These are phyloP conservation scores for Kwoniella sp. DNA, from an alignment of 768 basidiomycete genomes.

Conservation along the genomic window DNA sequence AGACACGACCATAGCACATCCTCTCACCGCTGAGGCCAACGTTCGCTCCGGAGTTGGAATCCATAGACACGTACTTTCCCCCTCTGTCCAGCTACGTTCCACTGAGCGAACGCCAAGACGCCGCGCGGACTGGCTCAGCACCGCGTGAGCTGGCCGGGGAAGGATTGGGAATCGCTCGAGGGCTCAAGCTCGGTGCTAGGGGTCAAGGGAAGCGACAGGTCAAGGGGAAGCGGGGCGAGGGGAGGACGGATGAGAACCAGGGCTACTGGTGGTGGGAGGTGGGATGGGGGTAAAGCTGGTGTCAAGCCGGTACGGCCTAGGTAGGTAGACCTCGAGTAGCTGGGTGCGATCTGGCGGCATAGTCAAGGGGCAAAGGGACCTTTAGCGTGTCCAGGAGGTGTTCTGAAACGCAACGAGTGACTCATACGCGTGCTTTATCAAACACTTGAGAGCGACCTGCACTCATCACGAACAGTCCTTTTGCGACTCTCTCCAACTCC, in stretches of 20 bases:
- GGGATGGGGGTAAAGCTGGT: slow-evolving; percentile 47
- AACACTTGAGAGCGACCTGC: too few relatives aligned
- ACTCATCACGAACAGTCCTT: too few relatives aligned
- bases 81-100: slow-evolving; percentile 24
- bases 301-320: too few relatives aligned
- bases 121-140: not conserved
- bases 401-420: too few relatives aligned
- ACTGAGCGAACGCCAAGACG: slow-evolving; percentile 5
- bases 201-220: slow-evolving; percentile 33
- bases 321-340: too few relatives aligned
- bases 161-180: slow-evolving; percentile 26
- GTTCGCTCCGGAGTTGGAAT: slow-evolving; percentile 46
- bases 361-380: too few relatives aligned
- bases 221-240: slow-evolving; percentile 43
- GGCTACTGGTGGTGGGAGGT: slow-evolving; percentile 51
- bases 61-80: slow-evolving; percentile 46
- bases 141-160: slow-evolving; percentile 19
- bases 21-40: slow-evolving; percentile 48
- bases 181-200: slow-evolving; percentile 33
- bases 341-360: too few relatives aligned
- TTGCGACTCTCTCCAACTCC: too few relatives aligned
- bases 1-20: slow-evolving; percentile 36
- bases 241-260: slow-evolving; percentile 42
- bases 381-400: too few relatives aligned
- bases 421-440: too few relatives aligned